Evolutionary conservation across 139 green algal species (phyloP), one percentile per base, ranked within the genome.

Genomic region (Chlamydomonas sp.): DNA sequence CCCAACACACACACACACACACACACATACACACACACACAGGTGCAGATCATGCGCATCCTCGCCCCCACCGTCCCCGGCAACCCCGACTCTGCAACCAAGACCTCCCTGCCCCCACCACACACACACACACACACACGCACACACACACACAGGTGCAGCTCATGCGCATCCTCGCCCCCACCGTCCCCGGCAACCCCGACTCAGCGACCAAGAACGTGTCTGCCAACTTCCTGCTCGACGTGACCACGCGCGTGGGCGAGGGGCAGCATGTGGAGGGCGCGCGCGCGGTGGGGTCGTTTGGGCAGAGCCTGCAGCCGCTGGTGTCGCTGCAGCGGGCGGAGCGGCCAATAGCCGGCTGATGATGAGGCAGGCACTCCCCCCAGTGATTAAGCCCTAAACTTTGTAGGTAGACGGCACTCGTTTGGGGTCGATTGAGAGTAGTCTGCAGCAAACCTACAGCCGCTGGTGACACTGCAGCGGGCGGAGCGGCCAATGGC

Each of bases 131-230:
- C n/a, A n/a, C n/a, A n/a, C n/a, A n/a, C n/a, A n/a, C n/a, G n/a
- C n/a, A n/a, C n/a, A n/a, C n/a, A n/a, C n/a, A n/a, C n/a, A n/a
- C 13, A 29, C 60, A 67, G 60, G 60, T 67, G 30, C 60, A 67
- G 28, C 10, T 67, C 28, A 22, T 67, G 26, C 16, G 60, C 16
- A n/a, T 67, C 28, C 5, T 10, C 22, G 8, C 35, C 20, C 8
- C 57, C 4, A 5, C 30, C 5, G 6, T 35, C 35, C 35, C 62
- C 24, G 62, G 62, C n/a, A 54, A 57, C 37, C 62, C 62, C n/a
- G 35, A 57, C 3, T 33, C 35, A 24, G 33, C 62, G 3, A 26
- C 16, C 22, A 20, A 54, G 33, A 54, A 54, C 35, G 6, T 20
- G 10, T 33, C 35, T 5, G 35, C 8, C 22, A 66, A 66, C 8